A percentile compares a stretch with the other conserved stretches of the same genome.
Conservation (phyloP, 345 rosid species). For the Populus euphratica region DNA sequence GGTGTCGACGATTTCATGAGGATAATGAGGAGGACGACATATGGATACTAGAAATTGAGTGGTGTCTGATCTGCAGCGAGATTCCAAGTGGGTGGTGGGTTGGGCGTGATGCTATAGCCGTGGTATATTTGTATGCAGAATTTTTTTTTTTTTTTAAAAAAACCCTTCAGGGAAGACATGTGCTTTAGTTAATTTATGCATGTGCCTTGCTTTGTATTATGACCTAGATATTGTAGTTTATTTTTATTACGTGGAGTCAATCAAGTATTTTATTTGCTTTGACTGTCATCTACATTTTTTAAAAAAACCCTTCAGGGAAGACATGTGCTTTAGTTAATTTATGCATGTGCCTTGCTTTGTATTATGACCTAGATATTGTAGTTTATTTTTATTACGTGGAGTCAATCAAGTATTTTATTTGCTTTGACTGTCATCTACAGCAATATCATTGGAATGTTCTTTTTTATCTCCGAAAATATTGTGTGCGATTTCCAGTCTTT, state of each 20-base stretch:
- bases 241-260: too few species aligned
- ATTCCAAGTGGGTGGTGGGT: neutral
- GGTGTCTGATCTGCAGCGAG: slow-evolving; percentile 9
- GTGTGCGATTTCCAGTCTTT: too few species aligned
- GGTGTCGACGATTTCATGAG: slow-evolving; percentile 53
- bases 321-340: neutral
- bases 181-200: neutral
- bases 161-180: neutral
- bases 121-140: slow-evolving; percentile 14
- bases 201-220: neutral
- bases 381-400: neutral
- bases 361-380: neutral
- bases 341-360: neutral
- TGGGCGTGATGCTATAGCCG: slow-evolving; percentile 1
- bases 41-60: slow-evolving; percentile 29
- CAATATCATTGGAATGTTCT: too few species aligned
- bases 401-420: too few species aligned
- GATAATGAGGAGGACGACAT: slow-evolving; percentile 68
- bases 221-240: neutral
- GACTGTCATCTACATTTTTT: too few species aligned
- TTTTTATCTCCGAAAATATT: too few species aligned
- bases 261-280: too few species aligned
- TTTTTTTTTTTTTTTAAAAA: too few species aligned
- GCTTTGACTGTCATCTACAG: too few species aligned
- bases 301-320: neutral